phyloP scores from a whole-genome alignment of 2,329 filamentous ascomycete species.

The Colletotrichum neosansevieriae region DNA sequence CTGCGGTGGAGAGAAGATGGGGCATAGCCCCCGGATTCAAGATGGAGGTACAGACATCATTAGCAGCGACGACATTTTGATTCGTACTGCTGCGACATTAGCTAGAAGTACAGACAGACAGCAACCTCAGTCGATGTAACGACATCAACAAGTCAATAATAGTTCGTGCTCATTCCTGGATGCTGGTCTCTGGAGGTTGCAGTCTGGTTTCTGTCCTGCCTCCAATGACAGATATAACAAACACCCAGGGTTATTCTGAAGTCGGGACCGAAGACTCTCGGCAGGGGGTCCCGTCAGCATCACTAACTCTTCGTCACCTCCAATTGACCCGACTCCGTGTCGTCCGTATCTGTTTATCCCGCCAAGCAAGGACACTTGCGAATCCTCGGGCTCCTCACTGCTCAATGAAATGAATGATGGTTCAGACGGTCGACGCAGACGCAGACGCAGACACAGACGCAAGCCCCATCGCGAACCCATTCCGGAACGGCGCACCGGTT shows the following conservation, averaged over 20 bases:
- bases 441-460: not conserved
- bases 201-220: no score
- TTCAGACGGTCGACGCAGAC: conserved; percentile 8
- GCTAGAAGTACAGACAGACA: no score
- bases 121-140: not conserved
- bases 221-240: no score
- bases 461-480: conserved; percentile 18
- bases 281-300: no score
- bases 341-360: no score
- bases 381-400: conserved; percentile 30
- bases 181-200: no score
- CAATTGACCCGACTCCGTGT: no score
- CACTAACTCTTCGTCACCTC: no score
- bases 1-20: conserved; percentile 21
- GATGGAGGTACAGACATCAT: conserved; percentile 6
- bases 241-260: no score
- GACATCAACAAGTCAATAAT: not conserved
- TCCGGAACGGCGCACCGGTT: conserved; percentile 26
- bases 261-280: no score
- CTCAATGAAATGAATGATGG: not conserved
- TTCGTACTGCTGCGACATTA: no score
- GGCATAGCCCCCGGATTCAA: conserved; percentile 32
- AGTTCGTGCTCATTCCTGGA: no score
- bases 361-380: not conserved
- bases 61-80: conserved; percentile 17